Conservation (phyloP, 371 early-diverging fungal species). For the Phascolomyces articulosus region DNA sequence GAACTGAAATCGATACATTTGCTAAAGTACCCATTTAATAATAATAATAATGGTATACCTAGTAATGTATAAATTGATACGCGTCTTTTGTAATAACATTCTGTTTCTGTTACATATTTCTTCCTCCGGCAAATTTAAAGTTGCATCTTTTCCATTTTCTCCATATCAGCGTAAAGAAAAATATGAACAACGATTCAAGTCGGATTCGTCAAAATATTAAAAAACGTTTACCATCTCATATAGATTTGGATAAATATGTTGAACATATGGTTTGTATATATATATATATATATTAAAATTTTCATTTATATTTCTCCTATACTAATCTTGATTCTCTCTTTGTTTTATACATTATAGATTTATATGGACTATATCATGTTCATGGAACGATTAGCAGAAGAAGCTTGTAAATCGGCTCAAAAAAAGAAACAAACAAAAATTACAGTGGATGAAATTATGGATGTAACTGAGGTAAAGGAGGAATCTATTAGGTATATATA, state of each 20-base stretch:
- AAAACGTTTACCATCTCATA: neutral
- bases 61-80: too few species aligned
- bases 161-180: too few species aligned
- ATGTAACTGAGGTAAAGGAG: neutral
- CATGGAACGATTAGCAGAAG: constrained; percentile 19
- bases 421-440: constrained; percentile 8
- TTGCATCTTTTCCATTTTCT: too few species aligned
- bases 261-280: neutral
- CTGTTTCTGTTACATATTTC: too few species aligned
- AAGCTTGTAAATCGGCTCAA: constrained; percentile 13
- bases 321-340: neutral
- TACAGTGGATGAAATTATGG: neutral
- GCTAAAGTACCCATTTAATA: too few species aligned
- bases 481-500: neutral
- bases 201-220: neutral
- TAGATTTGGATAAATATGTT: neutral
- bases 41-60: too few species aligned
- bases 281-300: neutral
- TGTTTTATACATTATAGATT: constrained; percentile 11
- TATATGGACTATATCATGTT: constrained; percentile 23
- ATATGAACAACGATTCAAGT: neutral
- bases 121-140: too few species aligned
- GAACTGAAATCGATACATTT: too few species aligned
- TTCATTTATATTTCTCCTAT: too few species aligned
- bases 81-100: too few species aligned